Evolutionary conservation across 495 filamentous ascomycete species (phyloP), one percentile per base, ranked within the genome.

Genomic region (Annulohypoxylon stygium): DNA sequence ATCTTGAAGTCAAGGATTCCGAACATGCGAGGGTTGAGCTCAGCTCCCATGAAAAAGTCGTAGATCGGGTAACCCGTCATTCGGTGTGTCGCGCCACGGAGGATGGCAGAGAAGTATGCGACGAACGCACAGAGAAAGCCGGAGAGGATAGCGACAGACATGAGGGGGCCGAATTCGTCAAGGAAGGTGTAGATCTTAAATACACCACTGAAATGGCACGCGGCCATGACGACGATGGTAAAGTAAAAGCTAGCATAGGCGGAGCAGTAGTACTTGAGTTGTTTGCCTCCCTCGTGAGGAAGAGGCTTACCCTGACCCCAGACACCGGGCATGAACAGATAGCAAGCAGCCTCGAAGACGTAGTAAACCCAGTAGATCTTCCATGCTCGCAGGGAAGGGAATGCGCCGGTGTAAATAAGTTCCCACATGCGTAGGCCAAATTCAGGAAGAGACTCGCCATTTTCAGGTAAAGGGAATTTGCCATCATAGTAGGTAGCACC

Each of bases 11-110:
- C 96, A 65, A 99, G 85, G 71, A 95, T 90, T 26, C 91, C 92
- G 79, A 98, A 97, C 89, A 98, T 91, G 57, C 96, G 88, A 8
- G 96, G 96, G 85, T 99, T 97, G 51, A 99, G 86, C 85, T 99
- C 96, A 11, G 96, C 94, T 63, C 96, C 96, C 94, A 99, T 97
- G 88, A 97, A 99, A 85, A 97, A 98, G 83, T 99, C 96, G 81
- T 98, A 98, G 76, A 99, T 85, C 47, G 88, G 92, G 79, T 91
- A 88, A 39, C 96, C 96, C 54, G 92, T 96, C 96, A 99, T 97
- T 70, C 94, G 90, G 80, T 97, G 93, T 76, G 93, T 83, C 3
- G 90, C 90, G 23, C 95, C 95, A 65, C 96, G 92, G 62, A 81
- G 83, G 65, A 97, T 76, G 23, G 95, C 92, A 20, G 93, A 95